Conservation (phyloP, 805 yeast genomes). For the Hanseniaspora thailandica region DNA sequence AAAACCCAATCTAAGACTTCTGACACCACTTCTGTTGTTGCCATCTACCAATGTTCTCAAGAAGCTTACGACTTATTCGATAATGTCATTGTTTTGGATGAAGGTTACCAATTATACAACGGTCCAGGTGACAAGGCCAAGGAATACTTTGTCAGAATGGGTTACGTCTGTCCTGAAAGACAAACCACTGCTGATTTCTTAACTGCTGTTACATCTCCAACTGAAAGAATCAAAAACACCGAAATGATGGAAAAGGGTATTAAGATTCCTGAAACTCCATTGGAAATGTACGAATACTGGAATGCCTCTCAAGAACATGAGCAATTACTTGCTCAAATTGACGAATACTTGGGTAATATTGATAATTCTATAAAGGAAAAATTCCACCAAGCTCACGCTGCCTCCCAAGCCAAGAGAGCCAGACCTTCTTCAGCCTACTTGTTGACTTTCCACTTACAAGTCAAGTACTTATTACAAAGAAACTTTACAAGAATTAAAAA, state of each 20-base stretch:
- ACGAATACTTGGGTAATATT: slow-evolving; percentile 28
- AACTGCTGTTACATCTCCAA: slow-evolving; percentile 58
- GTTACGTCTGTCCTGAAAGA: slow-evolving; percentile 50
- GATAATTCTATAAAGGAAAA: slow-evolving; percentile 19
- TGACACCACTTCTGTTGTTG: slow-evolving; percentile 48
- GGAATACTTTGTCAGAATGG: slow-evolving; percentile 51
- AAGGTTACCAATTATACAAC: slow-evolving; percentile 51
- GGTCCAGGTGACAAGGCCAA: slow-evolving; percentile 49
- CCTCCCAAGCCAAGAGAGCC: slow-evolving; percentile 40
- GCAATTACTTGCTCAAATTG: slow-evolving; percentile 36
- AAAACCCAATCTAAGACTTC: slow-evolving; percentile 48
- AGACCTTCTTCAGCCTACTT: slow-evolving; percentile 43
- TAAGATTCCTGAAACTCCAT: slow-evolving; percentile 48
- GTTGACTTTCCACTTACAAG: slow-evolving; percentile 42
- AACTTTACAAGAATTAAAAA: slow-evolving; percentile 40
- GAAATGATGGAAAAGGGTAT: slow-evolving; percentile 34
- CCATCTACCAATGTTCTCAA: slow-evolving; percentile 60
- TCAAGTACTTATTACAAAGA: slow-evolving; percentile 36
- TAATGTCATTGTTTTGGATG: slow-evolving; percentile 48
- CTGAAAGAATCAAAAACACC: slow-evolving; percentile 36
- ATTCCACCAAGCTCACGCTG: slow-evolving; percentile 35
- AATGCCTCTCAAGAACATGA: slow-evolving; percentile 35
- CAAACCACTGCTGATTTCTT: slow-evolving; percentile 63
- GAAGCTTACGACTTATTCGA: slow-evolving; percentile 54
- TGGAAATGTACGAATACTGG: slow-evolving; percentile 55